Evolutionary conservation across 352 stramenopile genomes (phyloP), one percentile per base, ranked within the genome.

Genomic region (Globisporangium paroecandrum): DNA sequence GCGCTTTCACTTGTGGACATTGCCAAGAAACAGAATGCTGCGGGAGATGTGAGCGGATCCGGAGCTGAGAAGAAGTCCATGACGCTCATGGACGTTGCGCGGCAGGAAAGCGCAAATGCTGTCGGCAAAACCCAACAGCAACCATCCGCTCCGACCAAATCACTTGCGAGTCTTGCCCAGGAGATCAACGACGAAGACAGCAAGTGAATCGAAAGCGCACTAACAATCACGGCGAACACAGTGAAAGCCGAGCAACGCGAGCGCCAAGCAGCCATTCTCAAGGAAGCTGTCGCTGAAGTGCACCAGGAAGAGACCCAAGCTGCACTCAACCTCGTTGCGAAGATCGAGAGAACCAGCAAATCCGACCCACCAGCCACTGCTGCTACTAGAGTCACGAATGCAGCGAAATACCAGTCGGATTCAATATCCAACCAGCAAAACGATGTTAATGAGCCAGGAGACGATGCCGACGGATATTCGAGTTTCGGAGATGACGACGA

Each of bases 401-500:
- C 41, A 49, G 41, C 15, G 41, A 49, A 49, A 49, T 18, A 22
- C 15, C 41, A 22, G 15, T 3, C 15, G 15, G 46, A 25, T 24
- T 41, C 36, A 27, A 63, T 49, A 34, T 49, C 32, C n/a, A 65
- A 24, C 12, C 60, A 68, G 61, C 38, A 43, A n/a, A 29, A 47
- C 20, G 56, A 58, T 10, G 10, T 18, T 9, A 43, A 54, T 9
- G 29, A 71, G 46, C 38, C 63, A 9, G 61, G 77, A 12, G 67
- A 77, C 10, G 69, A 78, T 13, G 74, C 74, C 3, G 72, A 79
- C 53, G 79, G 76, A 18, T 90, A 90, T 68, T 91, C 80, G 29
- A 91, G 79, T 64, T 90, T 90, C 71, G 77, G 79, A 71, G 77
- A 84, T 4, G 72, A 87, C 0, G 63, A 68, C n/a, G 61, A 53